These are phyloP conservation scores for Eimeria sp. DNA, from an alignment of 169 alveolate genomes.

Conservation along the genomic window DNA sequence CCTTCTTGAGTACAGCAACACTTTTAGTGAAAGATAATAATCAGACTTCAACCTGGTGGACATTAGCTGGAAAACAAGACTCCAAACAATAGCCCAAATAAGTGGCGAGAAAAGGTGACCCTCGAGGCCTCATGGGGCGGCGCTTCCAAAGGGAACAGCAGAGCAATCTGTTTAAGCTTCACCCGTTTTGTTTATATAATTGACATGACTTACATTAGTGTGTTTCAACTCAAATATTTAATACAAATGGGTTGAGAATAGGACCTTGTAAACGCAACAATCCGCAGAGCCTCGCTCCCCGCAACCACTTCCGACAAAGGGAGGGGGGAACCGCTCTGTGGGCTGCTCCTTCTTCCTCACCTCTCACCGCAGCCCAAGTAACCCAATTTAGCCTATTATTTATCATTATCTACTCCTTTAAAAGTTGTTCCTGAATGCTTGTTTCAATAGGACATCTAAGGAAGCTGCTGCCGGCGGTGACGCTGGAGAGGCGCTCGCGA, in stretches of 20 bases:
- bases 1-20: not conserved
- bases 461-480: not conserved
- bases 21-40: not conserved
- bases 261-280: not conserved
- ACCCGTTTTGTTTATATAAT: not conserved
- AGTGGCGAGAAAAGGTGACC: slow-evolving; percentile 5
- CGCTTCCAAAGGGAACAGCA: not conserved
- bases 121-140: slow-evolving; percentile 6
- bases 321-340: not conserved
- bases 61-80: not conserved
- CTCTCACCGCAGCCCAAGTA: not conserved
- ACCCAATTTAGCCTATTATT: too few species aligned
- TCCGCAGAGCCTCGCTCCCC: not conserved
- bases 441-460: not conserved
- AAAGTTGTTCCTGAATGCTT: not conserved
- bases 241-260: too few species aligned
- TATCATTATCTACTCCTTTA: too few species aligned
- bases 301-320: not conserved
- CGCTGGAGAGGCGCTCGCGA: not conserved
- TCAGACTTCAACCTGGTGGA: not conserved
- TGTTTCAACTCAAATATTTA: too few species aligned
- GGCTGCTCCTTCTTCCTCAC: not conserved
- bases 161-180: not conserved
- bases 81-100: not conserved
- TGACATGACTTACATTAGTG: not conserved